phyloP scores from a whole-genome alignment of 495 filamentous ascomycete species.

The Sporormia fimetaria region DNA sequence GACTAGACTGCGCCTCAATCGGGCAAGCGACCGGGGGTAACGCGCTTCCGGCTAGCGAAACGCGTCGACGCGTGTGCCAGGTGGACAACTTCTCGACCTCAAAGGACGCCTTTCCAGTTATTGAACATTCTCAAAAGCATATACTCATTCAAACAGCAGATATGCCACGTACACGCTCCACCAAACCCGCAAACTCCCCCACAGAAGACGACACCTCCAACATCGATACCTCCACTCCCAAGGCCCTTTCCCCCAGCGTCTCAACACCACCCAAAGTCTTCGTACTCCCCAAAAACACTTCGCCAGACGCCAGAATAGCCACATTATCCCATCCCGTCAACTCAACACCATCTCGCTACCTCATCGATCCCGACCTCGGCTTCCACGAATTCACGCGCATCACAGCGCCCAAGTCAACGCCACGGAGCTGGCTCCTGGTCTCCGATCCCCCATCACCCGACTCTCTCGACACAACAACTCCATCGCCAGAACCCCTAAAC shows the following conservation, averaged over 20 bases:
- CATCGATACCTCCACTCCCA: conserved; percentile 1
- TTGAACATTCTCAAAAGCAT: background rate
- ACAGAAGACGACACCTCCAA: conserved; percentile 6
- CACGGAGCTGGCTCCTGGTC: conserved; percentile 59
- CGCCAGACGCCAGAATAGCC: conserved; percentile 55
- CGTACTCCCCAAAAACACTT: conserved; percentile 61
- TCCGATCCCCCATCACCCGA: too few species aligned
- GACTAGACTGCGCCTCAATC: background rate
- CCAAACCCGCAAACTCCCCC: conserved; percentile 16
- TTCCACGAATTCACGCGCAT: conserved; percentile 82
- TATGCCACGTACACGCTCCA: conserved; percentile 26
- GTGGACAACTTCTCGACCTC: background rate
- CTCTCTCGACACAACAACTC: too few species aligned
- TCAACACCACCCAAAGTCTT: conserved; percentile 55
- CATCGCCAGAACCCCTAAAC: too few species aligned
- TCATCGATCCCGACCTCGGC: conserved; percentile 67
- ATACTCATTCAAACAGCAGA: background rate
- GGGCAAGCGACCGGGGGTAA: background rate
- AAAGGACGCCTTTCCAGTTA: background rate
- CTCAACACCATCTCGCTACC: conserved; percentile 52
- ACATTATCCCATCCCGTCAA: conserved; percentile 71
- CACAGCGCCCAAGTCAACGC: conserved; percentile 46
- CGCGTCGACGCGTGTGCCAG: too few species aligned
- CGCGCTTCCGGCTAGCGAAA: background rate
- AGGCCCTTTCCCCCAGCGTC: conserved; percentile 21